These are phyloP conservation scores for Soucietia sequanensis DNA, from an alignment of 805 yeast genomes.

Conservation along the genomic window DNA sequence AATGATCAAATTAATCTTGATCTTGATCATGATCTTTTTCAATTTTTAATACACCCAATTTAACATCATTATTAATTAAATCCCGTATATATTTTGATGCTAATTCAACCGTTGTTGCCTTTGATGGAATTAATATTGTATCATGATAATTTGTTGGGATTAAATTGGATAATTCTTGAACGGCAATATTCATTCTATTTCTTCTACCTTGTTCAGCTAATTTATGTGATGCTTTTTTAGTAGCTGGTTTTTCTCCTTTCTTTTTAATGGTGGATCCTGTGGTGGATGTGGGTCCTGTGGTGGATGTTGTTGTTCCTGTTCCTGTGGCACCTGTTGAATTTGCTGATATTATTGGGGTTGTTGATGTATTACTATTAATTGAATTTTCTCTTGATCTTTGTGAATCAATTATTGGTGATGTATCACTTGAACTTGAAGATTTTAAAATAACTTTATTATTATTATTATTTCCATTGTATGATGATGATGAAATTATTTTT, in stretches of 20 bases:
- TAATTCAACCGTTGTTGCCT: conserved; percentile 93
- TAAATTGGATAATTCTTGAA: conserved; percentile 66
- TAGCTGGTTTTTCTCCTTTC: conserved; percentile 24
- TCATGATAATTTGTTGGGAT: conserved; percentile 64
- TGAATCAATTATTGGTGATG: conserved; percentile 6
- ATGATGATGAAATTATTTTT: conserved; percentile 12
- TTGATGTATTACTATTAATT: conserved; percentile 3
- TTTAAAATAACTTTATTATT: conserved; percentile 4
- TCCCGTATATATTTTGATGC: conserved; percentile 67
- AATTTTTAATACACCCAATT: too few relatives aligned
- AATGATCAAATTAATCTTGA: too few relatives aligned
- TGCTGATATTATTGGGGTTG: conserved; percentile 4
- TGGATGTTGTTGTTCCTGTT: too few relatives aligned
- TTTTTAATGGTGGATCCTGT: conserved; percentile 8
- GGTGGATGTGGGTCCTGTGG: too few relatives aligned
- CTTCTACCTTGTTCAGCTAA: conserved; percentile 96
- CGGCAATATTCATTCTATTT: conserved; percentile 86
- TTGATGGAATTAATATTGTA: conserved; percentile 67
- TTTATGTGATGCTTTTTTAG: conserved; percentile 76
- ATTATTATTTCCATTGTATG: too few relatives aligned
- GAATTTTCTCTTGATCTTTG: conserved; percentile 10
- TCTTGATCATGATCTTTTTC: too few relatives aligned
- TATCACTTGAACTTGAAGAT: conserved; percentile 5
- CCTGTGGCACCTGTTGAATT: conserved; percentile 8
- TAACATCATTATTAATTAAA: too few relatives aligned